A percentile compares a stretch with the other conserved stretches of the same genome.
Conservation (phyloP, 352 stramenopile genomes). For the Phytopythium litorale region DNA sequence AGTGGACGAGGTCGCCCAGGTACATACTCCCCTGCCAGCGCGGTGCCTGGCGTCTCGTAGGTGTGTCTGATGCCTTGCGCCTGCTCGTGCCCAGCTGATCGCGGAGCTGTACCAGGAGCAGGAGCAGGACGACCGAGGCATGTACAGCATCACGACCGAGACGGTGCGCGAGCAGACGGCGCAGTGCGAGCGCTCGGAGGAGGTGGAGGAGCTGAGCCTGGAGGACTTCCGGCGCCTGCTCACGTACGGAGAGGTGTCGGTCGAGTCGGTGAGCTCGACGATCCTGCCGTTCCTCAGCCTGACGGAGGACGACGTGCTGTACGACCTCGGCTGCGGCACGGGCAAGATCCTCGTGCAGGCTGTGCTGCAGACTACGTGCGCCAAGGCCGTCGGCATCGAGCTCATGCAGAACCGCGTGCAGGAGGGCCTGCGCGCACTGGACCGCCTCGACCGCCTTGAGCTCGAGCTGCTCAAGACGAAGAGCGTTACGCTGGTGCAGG, state of each 20-base stretch:
- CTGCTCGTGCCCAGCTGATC: conserved; percentile 26
- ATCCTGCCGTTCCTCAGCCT: conserved; percentile 69
- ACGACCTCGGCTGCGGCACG: conserved; percentile 77
- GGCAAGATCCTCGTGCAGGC: conserved; percentile 80
- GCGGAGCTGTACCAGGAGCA: conserved; percentile 62
- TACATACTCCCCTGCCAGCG: neutral
- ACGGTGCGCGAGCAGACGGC: conserved; percentile 60
- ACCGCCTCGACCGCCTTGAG: conserved; percentile 36
- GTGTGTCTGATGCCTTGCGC: neutral
- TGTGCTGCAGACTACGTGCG: conserved; percentile 64
- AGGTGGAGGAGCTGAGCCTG: conserved; percentile 64
- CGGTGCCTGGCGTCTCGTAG: too few relatives aligned
- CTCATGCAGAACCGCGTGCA: conserved; percentile 82
- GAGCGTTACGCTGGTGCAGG: conserved; percentile 57
- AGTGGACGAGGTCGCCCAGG: conserved; percentile 32
- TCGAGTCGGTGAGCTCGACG: conserved; percentile 54
- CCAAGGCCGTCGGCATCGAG: conserved; percentile 68
- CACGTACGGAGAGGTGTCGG: conserved; percentile 80
- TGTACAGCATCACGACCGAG: conserved; percentile 68
- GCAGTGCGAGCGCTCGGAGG: conserved; percentile 50
- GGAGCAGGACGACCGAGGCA: conserved; percentile 70
- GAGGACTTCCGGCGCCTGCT: conserved; percentile 70
- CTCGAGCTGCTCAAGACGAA: conserved; percentile 45
- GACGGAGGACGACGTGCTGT: conserved; percentile 70
- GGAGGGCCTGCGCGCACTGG: conserved; percentile 51